A percentile compares a stretch with the other conserved stretches of the same genome.
Evolutionary conservation across 495 filamentous ascomycete genomes (phyloP).

Genomic region (Sporormia fimetaria): DNA sequence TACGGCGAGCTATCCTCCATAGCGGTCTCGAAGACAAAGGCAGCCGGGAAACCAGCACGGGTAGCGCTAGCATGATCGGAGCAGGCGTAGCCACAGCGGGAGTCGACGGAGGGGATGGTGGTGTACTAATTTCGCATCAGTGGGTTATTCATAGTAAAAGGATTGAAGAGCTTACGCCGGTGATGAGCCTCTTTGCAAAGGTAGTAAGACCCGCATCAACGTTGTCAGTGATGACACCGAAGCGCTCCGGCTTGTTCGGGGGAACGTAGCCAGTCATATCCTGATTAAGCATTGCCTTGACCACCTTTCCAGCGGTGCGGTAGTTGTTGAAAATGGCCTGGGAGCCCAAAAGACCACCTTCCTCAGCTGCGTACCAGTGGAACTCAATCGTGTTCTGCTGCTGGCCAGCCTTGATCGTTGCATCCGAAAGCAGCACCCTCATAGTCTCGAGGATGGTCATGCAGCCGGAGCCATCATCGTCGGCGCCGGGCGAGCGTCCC

Average conservation of each 20-base stretch:
- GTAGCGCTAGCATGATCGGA: conserved; percentile 94
- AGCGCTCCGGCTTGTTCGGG: conserved; percentile 70
- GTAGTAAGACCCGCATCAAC: conserved; percentile 71
- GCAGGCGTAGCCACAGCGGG: conserved; percentile 95
- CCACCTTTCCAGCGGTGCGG: conserved; percentile 56
- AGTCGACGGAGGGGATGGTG: conserved; percentile 66
- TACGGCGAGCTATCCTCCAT: conserved; percentile 77
- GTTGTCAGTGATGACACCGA: conserved; percentile 89
- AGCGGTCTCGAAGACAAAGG: conserved; percentile 88
- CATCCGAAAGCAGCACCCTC: conserved; percentile 47
- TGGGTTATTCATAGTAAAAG: conserved; percentile 18
- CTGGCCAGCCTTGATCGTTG: conserved; percentile 44
- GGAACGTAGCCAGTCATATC: conserved; percentile 95
- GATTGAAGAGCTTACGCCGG: conserved; percentile 23
- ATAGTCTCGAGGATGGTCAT: conserved; percentile 69
- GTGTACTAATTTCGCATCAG: conserved; percentile 51
- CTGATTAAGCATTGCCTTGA: conserved; percentile 98
- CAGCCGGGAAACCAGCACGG: conserved; percentile 88
- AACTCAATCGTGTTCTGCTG: conserved; percentile 81
- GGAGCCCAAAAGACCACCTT: conserved; percentile 64
- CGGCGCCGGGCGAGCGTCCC: conserved; percentile 71
- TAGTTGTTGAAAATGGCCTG: conserved; percentile 85
- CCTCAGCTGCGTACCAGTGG: conserved; percentile 90
- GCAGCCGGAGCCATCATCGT: conserved; percentile 66
- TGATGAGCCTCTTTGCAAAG: conserved; percentile 86